A percentile compares a stretch with the other conserved stretches of the same genome.
These are phyloP conservation scores for Boletus calvinii DNA, from an alignment of 1,284 basidiomycete genomes.

Conservation along the genomic window DNA sequence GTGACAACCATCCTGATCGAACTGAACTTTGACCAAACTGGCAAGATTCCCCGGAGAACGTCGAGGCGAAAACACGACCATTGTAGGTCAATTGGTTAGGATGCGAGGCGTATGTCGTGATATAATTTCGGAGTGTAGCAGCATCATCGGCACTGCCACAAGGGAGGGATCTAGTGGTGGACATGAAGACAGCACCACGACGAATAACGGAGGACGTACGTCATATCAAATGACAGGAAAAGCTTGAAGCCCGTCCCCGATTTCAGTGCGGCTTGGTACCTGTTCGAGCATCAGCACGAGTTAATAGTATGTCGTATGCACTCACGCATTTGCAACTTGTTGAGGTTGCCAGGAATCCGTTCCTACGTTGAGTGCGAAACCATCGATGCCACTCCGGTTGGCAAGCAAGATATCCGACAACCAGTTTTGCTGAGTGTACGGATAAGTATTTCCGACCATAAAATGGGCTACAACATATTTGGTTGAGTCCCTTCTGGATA, in stretches of 20 bases:
- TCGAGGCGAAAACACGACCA: constrained; percentile 65
- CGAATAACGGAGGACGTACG: constrained; percentile 39
- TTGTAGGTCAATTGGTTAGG: constrained; percentile 65
- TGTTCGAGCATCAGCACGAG: constrained; percentile 11
- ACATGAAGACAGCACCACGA: constrained; percentile 3
- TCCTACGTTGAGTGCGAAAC: constrained; percentile 68
- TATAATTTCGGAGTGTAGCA: constrained; percentile 55
- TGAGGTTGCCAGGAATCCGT: constrained; percentile 63
- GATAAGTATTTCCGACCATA: constrained; percentile 68
- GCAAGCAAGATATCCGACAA: constrained; percentile 57
- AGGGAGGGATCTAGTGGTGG: constrained; percentile 46
- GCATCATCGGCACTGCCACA: constrained; percentile 57
- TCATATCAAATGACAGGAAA: constrained; percentile 82
- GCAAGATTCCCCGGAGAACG: constrained; percentile 78
- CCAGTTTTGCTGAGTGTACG: constrained; percentile 62
- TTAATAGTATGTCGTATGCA: constrained; percentile 18
- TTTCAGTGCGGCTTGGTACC: constrained; percentile 53
- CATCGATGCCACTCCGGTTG: constrained; percentile 59
- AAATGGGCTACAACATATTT: constrained; percentile 67
- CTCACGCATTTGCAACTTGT: constrained; percentile 66
- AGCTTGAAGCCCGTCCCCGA: constrained; percentile 67
- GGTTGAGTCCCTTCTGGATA: constrained; percentile 19
- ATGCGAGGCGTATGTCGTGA: constrained; percentile 55
- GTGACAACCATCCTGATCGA: constrained; percentile 54
- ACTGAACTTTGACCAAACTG: constrained; percentile 60